These are phyloP conservation scores for Candida manassasensis DNA, from an alignment of 805 yeast genomes.

Conservation along the genomic window DNA sequence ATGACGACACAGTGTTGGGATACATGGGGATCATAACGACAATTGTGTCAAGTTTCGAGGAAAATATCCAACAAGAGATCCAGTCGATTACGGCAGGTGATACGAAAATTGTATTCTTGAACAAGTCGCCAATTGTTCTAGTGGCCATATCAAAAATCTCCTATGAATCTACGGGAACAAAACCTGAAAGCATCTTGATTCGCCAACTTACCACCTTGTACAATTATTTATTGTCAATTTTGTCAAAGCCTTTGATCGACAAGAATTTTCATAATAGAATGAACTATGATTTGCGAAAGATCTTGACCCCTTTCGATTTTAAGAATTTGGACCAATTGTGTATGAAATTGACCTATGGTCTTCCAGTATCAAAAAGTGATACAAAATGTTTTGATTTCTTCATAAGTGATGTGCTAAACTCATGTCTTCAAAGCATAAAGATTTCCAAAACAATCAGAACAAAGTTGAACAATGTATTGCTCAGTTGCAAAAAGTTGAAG, in stretches of 20 bases:
- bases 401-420: conserved; percentile 25
- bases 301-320: conserved; percentile 70
- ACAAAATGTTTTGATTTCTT: conserved; percentile 20
- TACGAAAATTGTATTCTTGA: conserved; percentile 50
- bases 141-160: conserved; percentile 58
- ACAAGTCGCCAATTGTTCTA: conserved; percentile 65
- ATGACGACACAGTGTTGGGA: conserved; percentile 61
- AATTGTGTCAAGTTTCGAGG: conserved; percentile 63
- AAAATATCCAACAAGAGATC: conserved; percentile 33
- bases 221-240: conserved; percentile 72
- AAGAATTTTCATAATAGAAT: conserved; percentile 66
- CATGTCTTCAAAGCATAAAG: conserved; percentile 30
- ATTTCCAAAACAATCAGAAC: conserved; percentile 55
- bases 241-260: conserved; percentile 74
- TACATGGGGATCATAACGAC: conserved; percentile 82
- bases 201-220: conserved; percentile 69
- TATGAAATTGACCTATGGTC: conserved; percentile 33
- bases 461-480: conserved; percentile 46
- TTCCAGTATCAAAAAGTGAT: conserved; percentile 8
- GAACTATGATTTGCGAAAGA: conserved; percentile 75
- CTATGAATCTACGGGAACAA: conserved; percentile 42
- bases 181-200: conserved; percentile 22
- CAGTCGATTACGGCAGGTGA: conserved; percentile 49
- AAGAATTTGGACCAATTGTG: conserved; percentile 62
- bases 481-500: conserved; percentile 17